Percentiles rank a stretch among this genome's conserved stretches.
These are phyloP conservation scores for Sequoiadendron giganteum DNA, from an alignment of 75 land plant genomes.

Conservation along the genomic window DNA sequence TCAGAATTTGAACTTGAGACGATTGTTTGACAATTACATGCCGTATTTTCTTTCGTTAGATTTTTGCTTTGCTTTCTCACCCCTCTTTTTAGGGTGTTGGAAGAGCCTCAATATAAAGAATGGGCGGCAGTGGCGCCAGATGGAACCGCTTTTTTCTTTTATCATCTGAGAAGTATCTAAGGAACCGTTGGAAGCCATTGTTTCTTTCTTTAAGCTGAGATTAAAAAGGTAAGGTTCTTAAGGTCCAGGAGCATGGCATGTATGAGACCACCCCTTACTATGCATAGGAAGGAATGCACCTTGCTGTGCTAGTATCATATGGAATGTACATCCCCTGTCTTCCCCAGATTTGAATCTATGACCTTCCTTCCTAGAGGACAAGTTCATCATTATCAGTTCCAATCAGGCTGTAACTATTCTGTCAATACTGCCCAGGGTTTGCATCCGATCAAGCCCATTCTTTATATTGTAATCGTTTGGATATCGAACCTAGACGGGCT, in stretches of 20 bases:
- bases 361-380: background rate
- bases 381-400: background rate
- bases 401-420: background rate
- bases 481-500: background rate
- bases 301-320: background rate
- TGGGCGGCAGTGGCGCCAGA: background rate
- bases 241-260: background rate
- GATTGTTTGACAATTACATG: background rate
- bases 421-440: background rate
- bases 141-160: background rate
- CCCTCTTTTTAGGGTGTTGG: background rate
- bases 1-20: background rate
- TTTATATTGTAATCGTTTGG: too few relatives aligned
- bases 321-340: background rate
- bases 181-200: background rate
- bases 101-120: background rate
- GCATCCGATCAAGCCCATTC: background rate
- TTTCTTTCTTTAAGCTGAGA: background rate
- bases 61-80: too few relatives aligned
- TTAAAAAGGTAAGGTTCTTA: too few relatives aligned
- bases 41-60: background rate
- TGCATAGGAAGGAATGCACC: background rate
- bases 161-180: background rate
- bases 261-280: background rate
- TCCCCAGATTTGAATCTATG: background rate